Evolutionary conservation across 768 basidiomycete species (phyloP).

Genomic region (Leccinum longicurvipes): DNA sequence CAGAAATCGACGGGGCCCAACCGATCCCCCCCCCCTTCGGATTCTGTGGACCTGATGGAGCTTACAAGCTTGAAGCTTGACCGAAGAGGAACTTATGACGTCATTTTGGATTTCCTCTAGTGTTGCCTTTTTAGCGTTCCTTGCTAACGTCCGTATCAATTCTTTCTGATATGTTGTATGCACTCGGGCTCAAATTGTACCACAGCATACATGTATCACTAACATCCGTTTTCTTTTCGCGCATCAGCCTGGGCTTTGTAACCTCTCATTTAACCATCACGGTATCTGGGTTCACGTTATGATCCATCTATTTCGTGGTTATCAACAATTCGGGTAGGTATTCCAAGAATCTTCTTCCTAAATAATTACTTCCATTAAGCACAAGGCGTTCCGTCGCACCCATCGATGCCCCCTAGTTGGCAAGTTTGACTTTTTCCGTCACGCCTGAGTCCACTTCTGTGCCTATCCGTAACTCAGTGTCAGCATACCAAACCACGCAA

Average conservation of each 20-base stretch:
- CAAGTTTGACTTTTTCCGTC: neutral
- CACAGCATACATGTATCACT: too few species aligned
- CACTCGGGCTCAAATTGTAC: too few species aligned
- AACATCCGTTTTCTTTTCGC: too few species aligned
- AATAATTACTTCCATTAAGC: neutral
- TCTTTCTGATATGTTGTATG: too few species aligned
- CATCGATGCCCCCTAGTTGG: neutral
- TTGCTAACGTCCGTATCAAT: too few species aligned
- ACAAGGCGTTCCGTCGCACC: conserved; percentile 7
- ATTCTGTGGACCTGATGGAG: too few species aligned
- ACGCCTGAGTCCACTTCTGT: conserved; percentile 10
- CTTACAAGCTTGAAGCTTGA: too few species aligned
- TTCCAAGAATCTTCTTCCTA: conserved; percentile 9
- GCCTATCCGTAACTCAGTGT: conserved; percentile 1
- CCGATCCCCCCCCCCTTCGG: too few species aligned
- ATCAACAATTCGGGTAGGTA: neutral
- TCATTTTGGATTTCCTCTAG: too few species aligned
- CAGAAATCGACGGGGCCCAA: neutral
- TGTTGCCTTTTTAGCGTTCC: too few species aligned
- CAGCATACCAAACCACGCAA: neutral
- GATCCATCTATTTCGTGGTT: neutral
- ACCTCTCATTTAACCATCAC: neutral
- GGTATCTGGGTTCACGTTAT: too few species aligned
- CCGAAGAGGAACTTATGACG: too few species aligned
- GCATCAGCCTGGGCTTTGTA: conserved; percentile 19